phyloP scores from a whole-genome alignment of 2,329 filamentous ascomycete genomes.

The Myriosclerotinia scirpicola region DNA sequence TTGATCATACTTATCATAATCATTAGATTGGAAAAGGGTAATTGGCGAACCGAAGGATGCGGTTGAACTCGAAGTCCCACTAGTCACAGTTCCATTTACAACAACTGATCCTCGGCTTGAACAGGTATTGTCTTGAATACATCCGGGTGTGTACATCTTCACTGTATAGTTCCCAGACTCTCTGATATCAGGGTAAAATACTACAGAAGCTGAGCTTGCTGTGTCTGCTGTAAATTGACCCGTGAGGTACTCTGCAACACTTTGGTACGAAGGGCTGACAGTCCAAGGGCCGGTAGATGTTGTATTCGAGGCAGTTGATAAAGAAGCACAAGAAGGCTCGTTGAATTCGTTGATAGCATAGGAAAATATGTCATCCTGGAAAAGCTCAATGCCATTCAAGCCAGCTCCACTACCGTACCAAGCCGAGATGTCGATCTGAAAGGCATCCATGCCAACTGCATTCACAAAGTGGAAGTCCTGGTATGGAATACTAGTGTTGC shows the following conservation, averaged over 20 bases:
- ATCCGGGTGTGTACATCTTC: conserved; percentile 90
- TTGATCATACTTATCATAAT: conserved; percentile 94
- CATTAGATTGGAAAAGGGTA: conserved; percentile 83
- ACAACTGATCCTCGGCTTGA: conserved; percentile 75
- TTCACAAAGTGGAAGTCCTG: conserved; percentile 96
- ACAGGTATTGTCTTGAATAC: conserved; percentile 76
- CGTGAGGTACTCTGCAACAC: conserved; percentile 74
- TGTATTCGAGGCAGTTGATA: conserved; percentile 63
- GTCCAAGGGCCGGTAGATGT: conserved; percentile 74
- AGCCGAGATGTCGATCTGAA: conserved; percentile 80
- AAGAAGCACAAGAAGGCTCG: conserved; percentile 74
- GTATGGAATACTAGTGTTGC: conserved; percentile 62
- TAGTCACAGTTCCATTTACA: conserved; percentile 70
- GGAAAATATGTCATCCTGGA: conserved; percentile 78
- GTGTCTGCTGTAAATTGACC: conserved; percentile 52
- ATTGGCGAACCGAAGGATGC: conserved; percentile 48
- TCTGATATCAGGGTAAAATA: conserved; percentile 80
- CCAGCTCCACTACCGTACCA: conserved; percentile 88
- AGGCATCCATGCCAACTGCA: conserved; percentile 79
- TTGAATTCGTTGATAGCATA: conserved; percentile 89
- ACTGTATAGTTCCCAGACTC: conserved; percentile 91
- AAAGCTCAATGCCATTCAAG: conserved; percentile 81
- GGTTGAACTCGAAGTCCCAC: conserved; percentile 46
- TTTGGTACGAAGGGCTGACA: conserved; percentile 64
- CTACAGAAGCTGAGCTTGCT: conserved; percentile 63